Evolutionary conservation across 2,329 filamentous ascomycete genomes (phyloP), one percentile per base, ranked within the genome.

Genomic region (Raffaelea albimanens): DNA sequence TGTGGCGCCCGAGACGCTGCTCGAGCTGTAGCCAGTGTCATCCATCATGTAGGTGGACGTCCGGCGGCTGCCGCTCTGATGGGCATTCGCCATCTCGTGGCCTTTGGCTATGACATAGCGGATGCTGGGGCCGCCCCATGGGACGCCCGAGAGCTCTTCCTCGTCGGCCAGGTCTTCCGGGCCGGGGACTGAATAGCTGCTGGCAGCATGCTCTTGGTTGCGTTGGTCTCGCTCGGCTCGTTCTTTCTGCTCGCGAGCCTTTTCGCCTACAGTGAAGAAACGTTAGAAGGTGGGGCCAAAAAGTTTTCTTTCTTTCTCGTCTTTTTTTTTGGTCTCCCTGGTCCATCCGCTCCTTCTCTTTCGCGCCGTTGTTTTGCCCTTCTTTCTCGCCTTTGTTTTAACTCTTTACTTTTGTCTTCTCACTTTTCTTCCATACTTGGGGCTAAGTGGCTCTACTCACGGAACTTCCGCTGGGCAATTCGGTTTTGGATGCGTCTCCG

Each of bases 401-500:
- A 7, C 13, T 29, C 13, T 29, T 29, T 29, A 7, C 13, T 13
- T 29, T 29, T 29, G 7, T 29, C 25, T 29, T 13, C 13, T 29
- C n/a, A n/a, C n/a, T n/a, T n/a, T n/a, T n/a, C n/a, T n/a, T n/a
- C n/a, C n/a, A 33, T 13, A 44, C 18, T 18, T 20, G 34, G n/a
- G 38, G 4, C 20, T 19, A 14, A n/a, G n/a, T n/a, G n/a, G 19
- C 18, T 67, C 82, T 58, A 48, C 50, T n/a, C 73, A 88, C 85
- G 75, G 56, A 87, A 88, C 57, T 87, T 87, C 55, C 84, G 73
- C 58, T 88, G 85, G 2, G 84, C 84, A 51, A 87, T 76, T 46
- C 83, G 76, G 60, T 89, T 89, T 61, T 89, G 85, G 44, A 88
- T 83, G 51, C 83, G 80, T 52, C 85, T 72, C 58, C 85, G 73